These are phyloP conservation scores for Metschnikowia reukaufii DNA, from an alignment of 805 yeast species.

Conservation along the genomic window DNA sequence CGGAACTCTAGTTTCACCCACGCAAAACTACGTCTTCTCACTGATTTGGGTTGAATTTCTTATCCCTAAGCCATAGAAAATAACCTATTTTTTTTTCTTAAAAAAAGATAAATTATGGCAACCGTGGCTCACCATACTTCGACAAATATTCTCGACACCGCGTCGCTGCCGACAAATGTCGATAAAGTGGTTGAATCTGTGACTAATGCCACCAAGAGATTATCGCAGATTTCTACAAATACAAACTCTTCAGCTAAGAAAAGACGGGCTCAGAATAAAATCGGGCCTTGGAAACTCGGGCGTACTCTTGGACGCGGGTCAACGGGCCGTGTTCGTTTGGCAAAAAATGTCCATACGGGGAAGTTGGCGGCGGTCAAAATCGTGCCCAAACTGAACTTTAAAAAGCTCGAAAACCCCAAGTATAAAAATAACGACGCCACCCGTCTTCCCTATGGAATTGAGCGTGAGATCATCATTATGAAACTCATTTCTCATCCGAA, in stretches of 20 bases:
- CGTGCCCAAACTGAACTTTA: constrained; percentile 80
- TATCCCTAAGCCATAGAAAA: too few relatives aligned
- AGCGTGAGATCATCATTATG: constrained; percentile 83
- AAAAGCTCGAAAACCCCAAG: constrained; percentile 47
- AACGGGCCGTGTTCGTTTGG: constrained; percentile 90
- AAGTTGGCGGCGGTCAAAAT: constrained; percentile 95
- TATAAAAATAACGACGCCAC: constrained; percentile 46
- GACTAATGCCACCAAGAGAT: constrained; percentile 47
- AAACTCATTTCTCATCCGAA: constrained; percentile 75
- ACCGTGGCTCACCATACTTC: constrained; percentile 17
- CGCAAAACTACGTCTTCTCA: neutral
- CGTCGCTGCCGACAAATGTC: constrained; percentile 24
- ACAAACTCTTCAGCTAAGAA: constrained; percentile 43
- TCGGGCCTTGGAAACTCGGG: constrained; percentile 98
- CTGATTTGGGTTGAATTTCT: neutral
- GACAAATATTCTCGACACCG: constrained; percentile 14
- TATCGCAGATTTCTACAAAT: constrained; percentile 49
- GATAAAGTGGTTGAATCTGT: constrained; percentile 47
- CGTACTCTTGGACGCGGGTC: constrained; percentile 95
- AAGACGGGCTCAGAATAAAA: constrained; percentile 51
- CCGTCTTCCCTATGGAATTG: constrained; percentile 77
- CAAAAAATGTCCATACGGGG: constrained; percentile 80
- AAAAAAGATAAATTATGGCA: too few relatives aligned
- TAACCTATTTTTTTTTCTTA: too few relatives aligned
- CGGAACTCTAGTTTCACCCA: too few relatives aligned